phyloP scores from a whole-genome alignment of 202 grass and related monocot genomes.

The Thinopyrum obtusiflorum region DNA sequence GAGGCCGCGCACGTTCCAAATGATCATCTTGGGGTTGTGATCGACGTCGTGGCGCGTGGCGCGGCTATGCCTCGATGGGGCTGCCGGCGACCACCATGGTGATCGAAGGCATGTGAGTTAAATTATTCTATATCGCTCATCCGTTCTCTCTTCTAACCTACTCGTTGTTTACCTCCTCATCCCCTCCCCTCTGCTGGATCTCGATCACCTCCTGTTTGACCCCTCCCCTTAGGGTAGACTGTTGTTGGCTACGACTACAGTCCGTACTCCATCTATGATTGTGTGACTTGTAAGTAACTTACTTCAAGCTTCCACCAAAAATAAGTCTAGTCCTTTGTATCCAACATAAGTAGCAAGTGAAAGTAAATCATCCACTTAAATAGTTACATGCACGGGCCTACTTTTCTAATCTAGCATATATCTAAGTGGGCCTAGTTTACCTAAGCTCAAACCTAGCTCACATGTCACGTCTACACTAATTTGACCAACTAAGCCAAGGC shows the following conservation, averaged over 20 bases:
- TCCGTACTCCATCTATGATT: conserved; percentile 3
- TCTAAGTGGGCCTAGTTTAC: background rate
- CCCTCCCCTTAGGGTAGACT: background rate
- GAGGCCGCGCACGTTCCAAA: too few relatives aligned
- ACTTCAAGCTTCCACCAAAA: background rate
- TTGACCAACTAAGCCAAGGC: background rate
- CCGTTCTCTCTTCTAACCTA: too few relatives aligned
- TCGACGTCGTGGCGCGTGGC: too few relatives aligned
- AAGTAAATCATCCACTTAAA: background rate
- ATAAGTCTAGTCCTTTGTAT: background rate
- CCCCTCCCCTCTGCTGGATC: too few relatives aligned
- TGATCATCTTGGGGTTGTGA: too few relatives aligned
- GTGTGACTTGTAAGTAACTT: background rate
- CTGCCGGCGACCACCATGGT: too few relatives aligned
- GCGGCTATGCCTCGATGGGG: too few relatives aligned
- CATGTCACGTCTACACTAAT: background rate
- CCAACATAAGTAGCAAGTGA: conserved; percentile 11
- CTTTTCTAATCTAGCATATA: background rate
- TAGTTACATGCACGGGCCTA: background rate
- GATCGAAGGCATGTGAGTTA: too few relatives aligned
- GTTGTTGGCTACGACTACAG: background rate
- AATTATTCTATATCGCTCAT: too few relatives aligned
- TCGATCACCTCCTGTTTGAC: too few relatives aligned
- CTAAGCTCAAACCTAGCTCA: conserved; percentile 23
- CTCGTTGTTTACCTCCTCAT: too few relatives aligned